Base-by-base conservation (phyloP, 306 rosid species). In the Oxytropis ochrocephala region DNA sequence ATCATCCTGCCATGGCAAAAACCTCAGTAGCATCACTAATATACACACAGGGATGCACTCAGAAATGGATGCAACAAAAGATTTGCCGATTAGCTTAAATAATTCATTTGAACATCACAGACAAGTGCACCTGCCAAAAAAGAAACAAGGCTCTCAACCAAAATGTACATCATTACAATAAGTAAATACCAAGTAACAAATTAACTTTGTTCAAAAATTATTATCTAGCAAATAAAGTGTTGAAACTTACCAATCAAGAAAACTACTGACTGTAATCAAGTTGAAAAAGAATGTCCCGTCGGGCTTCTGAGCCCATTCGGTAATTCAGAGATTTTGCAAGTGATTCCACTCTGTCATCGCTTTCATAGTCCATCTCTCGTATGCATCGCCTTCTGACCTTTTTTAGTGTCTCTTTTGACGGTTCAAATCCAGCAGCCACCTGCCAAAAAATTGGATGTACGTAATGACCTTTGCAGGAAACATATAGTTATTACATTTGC, bases 391-490 rank as follows among this genome's bases (percentile, higher is more conserved):
- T 78, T 74, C 91, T 83, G 43, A 84, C 78, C 84, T 80, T 84
- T 79, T 80, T 89, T 53, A 91, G 84, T 3, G 63, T 73, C 71
- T 80, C 95, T 77, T 63, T 89, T 32, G 86, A 41, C 5, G 99
- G 99, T 46, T 79, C 84, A 74, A 85, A 95, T 39, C 97, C 96
- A 54, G 92, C 92, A 64, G 76, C 78, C 16, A 64, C 78, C 97
- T 95, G 82, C 66, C 80, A 80, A 53, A 8, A 67, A 19, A 39
- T 52, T 85, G 73, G 27, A 67, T 47, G 36, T 3, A 57, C 9
- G 58, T 54, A 57, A 80, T 73, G 14, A 78, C 67, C 69, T 71
- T 62, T 67, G 63, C 68, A 16, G 14, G 38, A 32, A 19, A 54
- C 61, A 29, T 39, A 52, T 57, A 60, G 17, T 30, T 14, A 14